These are phyloP conservation scores for Lachancea dasiensis DNA, from an alignment of 805 yeast genomes.

Conservation along the genomic window DNA sequence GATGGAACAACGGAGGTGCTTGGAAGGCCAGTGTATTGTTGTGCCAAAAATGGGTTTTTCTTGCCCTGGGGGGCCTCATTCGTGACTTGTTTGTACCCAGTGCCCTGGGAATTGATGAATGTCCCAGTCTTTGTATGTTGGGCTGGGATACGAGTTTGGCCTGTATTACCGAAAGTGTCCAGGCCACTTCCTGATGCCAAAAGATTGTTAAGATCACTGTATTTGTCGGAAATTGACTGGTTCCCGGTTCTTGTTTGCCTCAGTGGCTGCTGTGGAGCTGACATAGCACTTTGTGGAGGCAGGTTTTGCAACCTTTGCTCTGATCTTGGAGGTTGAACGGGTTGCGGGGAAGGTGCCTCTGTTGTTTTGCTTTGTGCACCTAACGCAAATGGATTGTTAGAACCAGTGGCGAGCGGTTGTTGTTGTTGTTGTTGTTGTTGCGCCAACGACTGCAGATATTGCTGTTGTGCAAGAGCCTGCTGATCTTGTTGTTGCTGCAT, in stretches of 20 bases:
- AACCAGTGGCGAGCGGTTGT: slow-evolving; percentile 58
- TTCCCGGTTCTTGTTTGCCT: slow-evolving; percentile 47
- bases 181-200: slow-evolving; percentile 84
- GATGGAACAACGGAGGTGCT: slow-evolving; percentile 66
- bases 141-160: slow-evolving; percentile 69
- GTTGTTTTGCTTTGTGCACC: slow-evolving; percentile 26
- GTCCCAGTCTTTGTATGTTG: slow-evolving; percentile 81
- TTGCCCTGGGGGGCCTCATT: slow-evolving; percentile 31
- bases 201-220: slow-evolving; percentile 70
- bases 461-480: slow-evolving; percentile 30
- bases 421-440: slow-evolving; percentile 39
- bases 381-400: slow-evolving; percentile 72
- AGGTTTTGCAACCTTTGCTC: no score
- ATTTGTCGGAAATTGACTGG: slow-evolving; percentile 48
- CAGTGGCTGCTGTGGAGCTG: slow-evolving; percentile 33
- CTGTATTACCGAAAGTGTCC: slow-evolving; percentile 63
- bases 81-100: slow-evolving; percentile 56
- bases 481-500: slow-evolving; percentile 25
- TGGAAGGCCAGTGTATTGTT: slow-evolving; percentile 71
- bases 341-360: slow-evolving; percentile 25
- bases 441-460: slow-evolving; percentile 33
- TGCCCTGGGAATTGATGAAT: slow-evolving; percentile 83
- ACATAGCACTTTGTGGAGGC: slow-evolving; percentile 5
- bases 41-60: slow-evolving; percentile 42
- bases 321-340: slow-evolving; percentile 13